Base-by-base conservation (phyloP, 768 basidiomycete species). In the Naganishia antarctica region DNA sequence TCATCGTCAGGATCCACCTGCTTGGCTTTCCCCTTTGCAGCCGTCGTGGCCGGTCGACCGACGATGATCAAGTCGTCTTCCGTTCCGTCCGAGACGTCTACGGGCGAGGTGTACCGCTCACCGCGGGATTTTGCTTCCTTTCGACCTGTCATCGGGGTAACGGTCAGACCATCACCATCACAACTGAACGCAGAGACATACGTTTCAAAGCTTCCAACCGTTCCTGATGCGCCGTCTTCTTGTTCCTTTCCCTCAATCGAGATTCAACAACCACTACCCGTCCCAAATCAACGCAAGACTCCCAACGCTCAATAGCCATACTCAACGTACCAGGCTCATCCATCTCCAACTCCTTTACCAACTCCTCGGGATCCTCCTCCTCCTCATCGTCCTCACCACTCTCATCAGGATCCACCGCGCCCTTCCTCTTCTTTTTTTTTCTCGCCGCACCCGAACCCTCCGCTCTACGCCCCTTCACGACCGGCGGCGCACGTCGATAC, bases 1-100 rank as follows among this genome's bases (percentile, higher is more conserved):
- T 80, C 82, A 28, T 91, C 89, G 0, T 66, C 68, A n/a, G 81
- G 81, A 6, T 81, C 79, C 40, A 82, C 67, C 44, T 64, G 44
- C 46, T 65, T 62, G 84, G 77, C 16, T 84, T 84, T 29, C 80
- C n/a, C 77, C 15, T 13, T 40, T 21, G n/a, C 44, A n/a, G 47
- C n/a, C 16, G 50, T 9, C 25, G 43, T 7, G 25, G n/a, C 44
- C n/a, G 32, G n/a, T 21, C 44, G 12, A 23, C 28, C 28, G 13
- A 32, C 26, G 12, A 45, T 29, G 40, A 48, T 49, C 46, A 41
- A 23, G 31, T 41, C 37, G 47, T 49, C 34, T 3, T 31, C n/a
- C 21, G 43, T 16, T 26, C 40, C 46, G 34, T 37, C 61, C 12
- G 61, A 26, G 12, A 49, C 13, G 21, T 49, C 32, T 18, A 48